Evolutionary conservation across 495 filamentous ascomycete genomes (phyloP).

Genomic region (Penicillium longicatenatum): DNA sequence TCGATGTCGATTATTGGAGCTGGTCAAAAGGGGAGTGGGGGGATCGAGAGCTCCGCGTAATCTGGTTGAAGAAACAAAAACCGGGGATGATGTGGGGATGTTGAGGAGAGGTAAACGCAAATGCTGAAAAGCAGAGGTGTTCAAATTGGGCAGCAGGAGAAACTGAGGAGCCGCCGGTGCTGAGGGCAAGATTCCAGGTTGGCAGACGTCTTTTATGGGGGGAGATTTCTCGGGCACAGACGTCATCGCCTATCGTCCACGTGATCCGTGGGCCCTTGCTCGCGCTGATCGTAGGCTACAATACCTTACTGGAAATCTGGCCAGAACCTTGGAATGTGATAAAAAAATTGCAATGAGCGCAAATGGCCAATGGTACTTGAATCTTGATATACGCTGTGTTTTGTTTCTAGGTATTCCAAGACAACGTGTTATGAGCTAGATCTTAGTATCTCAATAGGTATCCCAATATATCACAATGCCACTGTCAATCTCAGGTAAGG

Average conservation of each 20-base stretch:
- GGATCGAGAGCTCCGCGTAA: conserved; percentile 17
- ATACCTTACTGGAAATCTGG: too few relatives aligned
- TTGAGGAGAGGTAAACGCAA: neutral
- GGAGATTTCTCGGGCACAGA: conserved; percentile 30
- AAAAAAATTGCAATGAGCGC: too few relatives aligned
- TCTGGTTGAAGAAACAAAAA: conserved; percentile 26
- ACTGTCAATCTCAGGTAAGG: too few relatives aligned
- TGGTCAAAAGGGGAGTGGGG: conserved; percentile 25
- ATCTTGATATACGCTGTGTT: too few relatives aligned
- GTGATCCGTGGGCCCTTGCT: conserved; percentile 19
- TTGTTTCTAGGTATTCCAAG: too few relatives aligned
- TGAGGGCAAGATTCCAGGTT: conserved; percentile 14
- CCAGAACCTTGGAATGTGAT: too few relatives aligned
- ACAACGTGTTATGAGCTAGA: too few relatives aligned
- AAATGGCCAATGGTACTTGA: too few relatives aligned
- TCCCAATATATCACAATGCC: too few relatives aligned
- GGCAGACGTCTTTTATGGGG: conserved; percentile 1
- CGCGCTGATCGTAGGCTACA: neutral
- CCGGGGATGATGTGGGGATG: neutral
- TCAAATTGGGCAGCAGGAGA: conserved; percentile 11
- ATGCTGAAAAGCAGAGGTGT: conserved; percentile 9
- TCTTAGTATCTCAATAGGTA: too few relatives aligned
- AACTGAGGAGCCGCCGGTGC: conserved; percentile 11
- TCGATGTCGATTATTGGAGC: conserved; percentile 14
- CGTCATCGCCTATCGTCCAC: conserved; percentile 37